Base-by-base conservation (phyloP, 164 flowering plant species). In the Stephania yunnanensis region DNA sequence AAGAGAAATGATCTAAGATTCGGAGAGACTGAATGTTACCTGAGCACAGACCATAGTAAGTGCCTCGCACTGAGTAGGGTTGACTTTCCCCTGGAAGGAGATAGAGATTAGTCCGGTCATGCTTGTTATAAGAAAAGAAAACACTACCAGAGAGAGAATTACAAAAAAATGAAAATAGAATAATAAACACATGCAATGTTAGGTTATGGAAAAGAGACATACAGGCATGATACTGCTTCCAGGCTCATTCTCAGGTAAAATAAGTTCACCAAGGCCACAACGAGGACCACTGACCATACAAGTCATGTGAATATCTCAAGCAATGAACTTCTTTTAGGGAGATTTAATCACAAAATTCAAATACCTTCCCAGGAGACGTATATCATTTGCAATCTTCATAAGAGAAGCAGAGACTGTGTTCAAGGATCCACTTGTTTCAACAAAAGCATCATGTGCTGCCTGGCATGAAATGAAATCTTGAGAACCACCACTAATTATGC, bases 221-320 rank as follows among this genome's bases (percentile, higher is more conserved):
- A 94, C 99, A 78, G 99, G 99, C 99, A 95, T 95, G 69, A 95
- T 95, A 81, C 98, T 93, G 89, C 99, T 95, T 73, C 99, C 99
- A 15, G 98, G 99, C 82, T 95, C 98, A 82, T 95, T 95, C 83
- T 95, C 99, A 76, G 99, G 99, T 80, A 95, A 95, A 81, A 90
- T 90, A 77, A 95, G 97, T 78, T 95, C 99, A 52, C 98, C 99
- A 76, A 95, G 95, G 77, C 99, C 99, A 71, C 98, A 95, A 55
- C 99, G 91, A 66, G 99, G 99, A 83, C 99, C 99, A 82, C 99
- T 95, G 87, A 69, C 76, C 15, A 81, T 58, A 53, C 36, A 78
- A 82, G 70, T 46, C 30, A 45, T 10, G 45, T 71, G 73, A 80
- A 17, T 66, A 58, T 50, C 20, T 10, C 19, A 58, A 61, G 42